Percentiles rank a stretch among this genome's conserved stretches.
Evolutionary conservation across 1,284 basidiomycete genomes (phyloP).

Genomic region (Boletus nobilissimus): DNA sequence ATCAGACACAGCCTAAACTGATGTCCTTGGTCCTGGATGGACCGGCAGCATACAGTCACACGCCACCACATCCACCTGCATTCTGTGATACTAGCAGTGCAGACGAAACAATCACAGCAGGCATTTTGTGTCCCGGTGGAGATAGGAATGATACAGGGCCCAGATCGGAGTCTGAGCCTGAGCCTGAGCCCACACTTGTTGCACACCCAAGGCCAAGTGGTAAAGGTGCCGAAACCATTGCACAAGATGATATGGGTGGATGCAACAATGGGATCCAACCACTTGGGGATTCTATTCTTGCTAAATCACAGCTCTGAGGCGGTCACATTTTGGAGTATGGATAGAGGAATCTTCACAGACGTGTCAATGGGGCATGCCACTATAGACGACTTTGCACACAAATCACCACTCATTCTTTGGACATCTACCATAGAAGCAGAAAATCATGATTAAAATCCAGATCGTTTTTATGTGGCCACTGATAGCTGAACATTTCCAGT

Average conservation of each 20-base stretch:
- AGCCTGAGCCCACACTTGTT: conserved; percentile 42
- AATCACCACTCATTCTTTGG: conserved; percentile 30
- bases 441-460: neutral
- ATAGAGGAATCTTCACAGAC: neutral
- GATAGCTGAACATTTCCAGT: neutral
- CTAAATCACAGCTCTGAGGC: conserved; percentile 36
- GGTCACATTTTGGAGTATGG: neutral
- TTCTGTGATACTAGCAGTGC: neutral
- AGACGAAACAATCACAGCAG: conserved; percentile 19
- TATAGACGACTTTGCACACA: neutral
- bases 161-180: conserved; percentile 24
- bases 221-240: conserved; percentile 14
- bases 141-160: neutral
- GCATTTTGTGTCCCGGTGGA: conserved; percentile 24
- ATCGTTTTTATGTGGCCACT: neutral
- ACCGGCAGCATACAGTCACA: neutral
- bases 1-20: conserved; percentile 1
- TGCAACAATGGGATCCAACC: neutral
- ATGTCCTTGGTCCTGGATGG: neutral
- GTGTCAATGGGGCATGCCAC: neutral
- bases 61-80: neutral
- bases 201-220: conserved; percentile 21
- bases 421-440: conserved; percentile 1
- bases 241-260: neutral
- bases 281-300: conserved; percentile 16